phyloP scores from a whole-genome alignment of 192 early-diverging fungal genomes.

The Gamsiella multidivaricata region DNA sequence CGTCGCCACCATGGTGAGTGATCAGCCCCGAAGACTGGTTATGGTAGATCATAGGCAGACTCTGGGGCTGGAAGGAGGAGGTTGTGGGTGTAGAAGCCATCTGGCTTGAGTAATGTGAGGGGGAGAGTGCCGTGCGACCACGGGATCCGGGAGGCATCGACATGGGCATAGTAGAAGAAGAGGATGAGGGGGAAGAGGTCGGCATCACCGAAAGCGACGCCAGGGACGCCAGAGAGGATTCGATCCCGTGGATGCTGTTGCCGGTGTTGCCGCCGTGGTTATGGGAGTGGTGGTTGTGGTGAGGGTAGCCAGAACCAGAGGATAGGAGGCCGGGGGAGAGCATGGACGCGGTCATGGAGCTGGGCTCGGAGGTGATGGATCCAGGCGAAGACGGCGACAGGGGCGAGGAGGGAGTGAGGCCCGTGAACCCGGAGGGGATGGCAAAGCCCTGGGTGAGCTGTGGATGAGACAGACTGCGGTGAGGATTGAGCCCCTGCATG shows the following conservation, averaged over 20 bases:
- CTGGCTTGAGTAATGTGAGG: constrained; percentile 4
- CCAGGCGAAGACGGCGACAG: constrained; percentile 40
- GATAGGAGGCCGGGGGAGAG: constrained; percentile 26
- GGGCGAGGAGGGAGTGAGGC: constrained; percentile 32
- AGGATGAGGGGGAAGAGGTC: constrained; percentile 11
- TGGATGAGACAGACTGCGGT: constrained; percentile 38
- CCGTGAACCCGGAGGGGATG: constrained; percentile 30
- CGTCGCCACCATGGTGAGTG: neutral
- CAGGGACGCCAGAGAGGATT: constrained; percentile 42
- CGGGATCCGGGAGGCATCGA: constrained; percentile 29
- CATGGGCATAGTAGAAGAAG: constrained; percentile 24
- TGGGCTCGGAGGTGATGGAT: constrained; percentile 24
- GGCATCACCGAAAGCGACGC: constrained; percentile 43
- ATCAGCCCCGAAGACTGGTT: constrained; percentile 18
- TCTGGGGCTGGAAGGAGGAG: constrained; percentile 42
- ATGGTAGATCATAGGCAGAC: constrained; percentile 38
- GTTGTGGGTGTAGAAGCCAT: constrained; percentile 34
- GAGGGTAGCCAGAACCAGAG: constrained; percentile 8
- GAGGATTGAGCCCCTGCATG: constrained; percentile 27
- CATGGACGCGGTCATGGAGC: constrained; percentile 44
- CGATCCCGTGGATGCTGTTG: constrained; percentile 27
- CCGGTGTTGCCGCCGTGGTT: constrained; percentile 1
- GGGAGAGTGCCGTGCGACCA: constrained; percentile 14
- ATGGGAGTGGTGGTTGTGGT: constrained; percentile 21
- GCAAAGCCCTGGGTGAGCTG: constrained; percentile 46